phyloP scores from a whole-genome alignment of 2,329 filamentous ascomycete species.

The Aspergillus bombycis region DNA sequence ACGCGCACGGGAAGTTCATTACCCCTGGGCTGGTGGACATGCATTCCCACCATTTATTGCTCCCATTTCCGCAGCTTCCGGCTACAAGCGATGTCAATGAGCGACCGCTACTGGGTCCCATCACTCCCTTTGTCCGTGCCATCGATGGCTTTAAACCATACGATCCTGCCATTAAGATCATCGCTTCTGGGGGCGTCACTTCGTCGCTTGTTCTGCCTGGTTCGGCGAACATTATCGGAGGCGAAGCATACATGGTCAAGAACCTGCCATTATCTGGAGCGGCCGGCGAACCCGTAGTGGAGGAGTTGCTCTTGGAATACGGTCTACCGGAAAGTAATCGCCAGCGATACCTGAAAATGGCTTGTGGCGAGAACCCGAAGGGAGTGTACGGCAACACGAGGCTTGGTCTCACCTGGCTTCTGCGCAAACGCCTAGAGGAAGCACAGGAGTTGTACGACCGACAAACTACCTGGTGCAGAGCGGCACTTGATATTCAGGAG shows the following conservation, averaged over 20 bases:
- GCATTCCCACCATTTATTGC: slow-evolving; percentile 68
- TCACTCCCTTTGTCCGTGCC: slow-evolving; percentile 69
- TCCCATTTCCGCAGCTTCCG: slow-evolving; percentile 57
- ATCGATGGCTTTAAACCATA: slow-evolving; percentile 67
- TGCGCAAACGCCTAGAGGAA: slow-evolving; percentile 66
- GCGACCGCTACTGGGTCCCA: slow-evolving; percentile 50
- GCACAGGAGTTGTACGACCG: slow-evolving; percentile 21
- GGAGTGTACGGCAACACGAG: slow-evolving; percentile 64
- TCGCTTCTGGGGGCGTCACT: slow-evolving; percentile 74
- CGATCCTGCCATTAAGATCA: slow-evolving; percentile 68
- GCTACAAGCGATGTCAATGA: slow-evolving; percentile 67
- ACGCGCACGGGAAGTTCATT: slow-evolving; percentile 34
- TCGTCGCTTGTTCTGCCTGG: slow-evolving; percentile 69
- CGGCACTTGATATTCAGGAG: not conserved
- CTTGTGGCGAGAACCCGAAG: slow-evolving; percentile 72
- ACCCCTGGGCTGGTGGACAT: slow-evolving; percentile 72
- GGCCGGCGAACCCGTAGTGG: slow-evolving; percentile 61
- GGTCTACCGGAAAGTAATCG: slow-evolving; percentile 55
- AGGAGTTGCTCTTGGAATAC: slow-evolving; percentile 66
- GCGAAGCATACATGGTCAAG: slow-evolving; percentile 71
- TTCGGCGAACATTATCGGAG: slow-evolving; percentile 73
- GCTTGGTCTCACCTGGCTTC: slow-evolving; percentile 70
- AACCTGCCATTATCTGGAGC: slow-evolving; percentile 59
- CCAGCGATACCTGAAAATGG: slow-evolving; percentile 78
- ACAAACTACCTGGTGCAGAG: slow-evolving; percentile 2